A percentile compares a stretch with the other conserved stretches of the same genome.
Conservation (phyloP, 1,139 yeast species). For the Martiniozyma asiatica region DNA sequence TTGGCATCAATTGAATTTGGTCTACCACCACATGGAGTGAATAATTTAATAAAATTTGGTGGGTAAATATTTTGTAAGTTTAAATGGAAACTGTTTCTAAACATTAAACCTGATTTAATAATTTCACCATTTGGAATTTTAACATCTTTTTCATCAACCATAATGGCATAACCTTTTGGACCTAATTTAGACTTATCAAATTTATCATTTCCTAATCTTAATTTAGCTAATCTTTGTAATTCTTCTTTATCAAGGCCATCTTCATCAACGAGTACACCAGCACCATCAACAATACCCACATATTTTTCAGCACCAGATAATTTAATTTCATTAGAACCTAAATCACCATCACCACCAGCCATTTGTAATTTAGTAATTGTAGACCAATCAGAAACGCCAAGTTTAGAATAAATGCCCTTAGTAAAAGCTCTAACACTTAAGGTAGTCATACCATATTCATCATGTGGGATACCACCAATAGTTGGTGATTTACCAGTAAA, state of each 20-base stretch:
- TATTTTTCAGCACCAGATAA: constrained; percentile 70
- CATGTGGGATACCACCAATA: constrained; percentile 97
- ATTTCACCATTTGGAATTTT: constrained; percentile 61
- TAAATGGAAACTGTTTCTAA: constrained; percentile 85
- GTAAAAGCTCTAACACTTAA: constrained; percentile 89
- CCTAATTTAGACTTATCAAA: constrained; percentile 62
- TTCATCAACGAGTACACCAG: constrained; percentile 91
- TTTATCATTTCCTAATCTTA: constrained; percentile 62
- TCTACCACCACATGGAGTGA: constrained; percentile 98
- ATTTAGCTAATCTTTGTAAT: constrained; percentile 64
- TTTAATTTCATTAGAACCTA: constrained; percentile 90
- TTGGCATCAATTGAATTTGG: constrained; percentile 91
- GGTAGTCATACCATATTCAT: constrained; percentile 96
- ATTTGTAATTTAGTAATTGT: constrained; percentile 76
- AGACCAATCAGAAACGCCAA: constrained; percentile 42
- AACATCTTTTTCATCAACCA: constrained; percentile 78
- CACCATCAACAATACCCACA: constrained; percentile 87
- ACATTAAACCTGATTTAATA: constrained; percentile 78
- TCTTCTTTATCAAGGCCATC: constrained; percentile 76
- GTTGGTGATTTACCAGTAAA: constrained; percentile 90
- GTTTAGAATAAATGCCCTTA: constrained; percentile 75
- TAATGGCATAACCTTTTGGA: constrained; percentile 64
- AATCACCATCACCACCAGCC: constrained; percentile 98
- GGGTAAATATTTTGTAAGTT: constrained; percentile 56
- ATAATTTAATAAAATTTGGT: constrained; percentile 52